Conservation (phyloP, 768 basidiomycete species). For the Rhizopogon vinicolor region DNA sequence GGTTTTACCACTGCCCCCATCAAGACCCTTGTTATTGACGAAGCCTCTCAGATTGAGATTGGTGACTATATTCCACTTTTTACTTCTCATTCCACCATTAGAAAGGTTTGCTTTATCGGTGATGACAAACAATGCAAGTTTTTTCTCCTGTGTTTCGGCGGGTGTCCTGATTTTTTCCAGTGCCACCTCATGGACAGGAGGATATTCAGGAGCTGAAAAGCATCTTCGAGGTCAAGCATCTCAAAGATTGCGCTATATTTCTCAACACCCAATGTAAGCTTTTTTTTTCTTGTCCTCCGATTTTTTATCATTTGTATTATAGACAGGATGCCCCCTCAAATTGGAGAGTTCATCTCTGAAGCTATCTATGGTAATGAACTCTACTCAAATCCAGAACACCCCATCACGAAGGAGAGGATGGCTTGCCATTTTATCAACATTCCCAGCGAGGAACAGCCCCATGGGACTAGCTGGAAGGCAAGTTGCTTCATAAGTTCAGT, state of each 20-base stretch:
- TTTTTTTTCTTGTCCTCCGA: background rate
- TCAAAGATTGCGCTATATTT: slow-evolving; percentile 45
- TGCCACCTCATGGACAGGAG: slow-evolving; percentile 79
- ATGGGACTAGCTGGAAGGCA: slow-evolving; percentile 37
- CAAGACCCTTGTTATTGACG: slow-evolving; percentile 52
- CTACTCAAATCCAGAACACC: slow-evolving; percentile 47
- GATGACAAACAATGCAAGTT: slow-evolving; percentile 61
- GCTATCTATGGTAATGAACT: slow-evolving; percentile 61
- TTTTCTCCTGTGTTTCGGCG: slow-evolving; percentile 27
- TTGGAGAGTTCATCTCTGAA: slow-evolving; percentile 68
- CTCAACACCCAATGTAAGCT: slow-evolving; percentile 72
- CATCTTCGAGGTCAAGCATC: slow-evolving; percentile 72
- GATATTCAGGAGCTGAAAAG: slow-evolving; percentile 60
- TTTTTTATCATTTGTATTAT: slow-evolving; percentile 6
- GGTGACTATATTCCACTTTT: slow-evolving; percentile 44
- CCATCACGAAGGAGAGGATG: slow-evolving; percentile 32
- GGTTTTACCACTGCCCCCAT: slow-evolving; percentile 31
- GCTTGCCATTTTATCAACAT: slow-evolving; percentile 71
- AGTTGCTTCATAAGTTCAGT: slow-evolving; percentile 3
- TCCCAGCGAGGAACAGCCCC: slow-evolving; percentile 28
- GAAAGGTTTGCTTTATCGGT: slow-evolving; percentile 60
- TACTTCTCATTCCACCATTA: slow-evolving; percentile 30
- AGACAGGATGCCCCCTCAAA: slow-evolving; percentile 85
- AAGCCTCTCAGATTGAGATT: slow-evolving; percentile 63
- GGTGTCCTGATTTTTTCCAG: slow-evolving; percentile 34